phyloP scores from a whole-genome alignment of 257 asterid species.

The Solanum pinnatisectum region DNA sequence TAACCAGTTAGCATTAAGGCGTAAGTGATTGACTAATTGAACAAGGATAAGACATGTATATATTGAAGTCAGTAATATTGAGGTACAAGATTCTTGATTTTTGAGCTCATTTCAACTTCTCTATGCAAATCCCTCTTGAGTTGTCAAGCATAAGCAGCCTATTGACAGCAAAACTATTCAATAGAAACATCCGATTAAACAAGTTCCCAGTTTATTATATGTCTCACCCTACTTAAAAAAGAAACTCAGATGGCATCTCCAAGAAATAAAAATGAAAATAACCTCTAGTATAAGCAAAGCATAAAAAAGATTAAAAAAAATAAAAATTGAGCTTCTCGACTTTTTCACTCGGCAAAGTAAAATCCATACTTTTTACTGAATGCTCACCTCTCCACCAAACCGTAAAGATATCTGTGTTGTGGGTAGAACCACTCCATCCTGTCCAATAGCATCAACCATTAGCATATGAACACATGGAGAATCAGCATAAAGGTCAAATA shows the following conservation, averaged over 20 bases:
- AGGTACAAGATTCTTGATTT: not conserved
- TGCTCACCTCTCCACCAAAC: slow-evolving; percentile 95
- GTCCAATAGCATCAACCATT: slow-evolving; percentile 21
- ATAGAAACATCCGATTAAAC: not conserved
- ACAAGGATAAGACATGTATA: not conserved
- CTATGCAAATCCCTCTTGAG: not conserved
- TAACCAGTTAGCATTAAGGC: not conserved
- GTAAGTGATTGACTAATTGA: not conserved
- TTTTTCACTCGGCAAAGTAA: not conserved
- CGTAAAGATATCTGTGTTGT: slow-evolving; percentile 69
- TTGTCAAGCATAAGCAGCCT: not conserved
- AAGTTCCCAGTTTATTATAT: not conserved
- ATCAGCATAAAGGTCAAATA: not conserved
- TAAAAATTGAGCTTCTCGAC: not conserved
- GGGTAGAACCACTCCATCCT: slow-evolving; percentile 91
- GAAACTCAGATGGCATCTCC: not conserved
- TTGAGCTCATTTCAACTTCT: not conserved
- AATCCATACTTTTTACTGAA: not conserved
- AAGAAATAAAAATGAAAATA: not conserved
- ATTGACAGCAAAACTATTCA: not conserved
- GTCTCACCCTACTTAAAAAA: not conserved
- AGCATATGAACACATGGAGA: not conserved
- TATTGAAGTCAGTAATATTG: not conserved
- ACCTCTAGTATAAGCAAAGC: not conserved
- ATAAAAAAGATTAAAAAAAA: not conserved